phyloP scores from a whole-genome alignment of 805 yeast species.

The Nakazawaea populi region DNA sequence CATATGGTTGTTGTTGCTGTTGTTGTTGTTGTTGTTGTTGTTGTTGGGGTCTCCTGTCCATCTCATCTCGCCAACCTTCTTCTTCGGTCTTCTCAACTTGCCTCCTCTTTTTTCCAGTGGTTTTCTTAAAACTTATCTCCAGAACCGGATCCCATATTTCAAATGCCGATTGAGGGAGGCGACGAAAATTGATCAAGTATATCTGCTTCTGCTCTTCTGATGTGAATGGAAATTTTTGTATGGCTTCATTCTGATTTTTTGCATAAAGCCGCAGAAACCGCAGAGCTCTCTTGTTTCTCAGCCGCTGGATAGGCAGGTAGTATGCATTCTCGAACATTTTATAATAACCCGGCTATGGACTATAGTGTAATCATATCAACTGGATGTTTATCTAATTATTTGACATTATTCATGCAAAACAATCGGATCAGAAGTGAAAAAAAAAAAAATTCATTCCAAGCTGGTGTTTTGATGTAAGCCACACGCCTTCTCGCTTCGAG shows the following conservation, averaged over 20 bases:
- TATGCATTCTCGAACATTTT: constrained; percentile 2
- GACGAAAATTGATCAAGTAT: not conserved
- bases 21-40: not conserved
- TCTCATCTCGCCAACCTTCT: not conserved
- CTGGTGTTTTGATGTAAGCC: too few relatives aligned
- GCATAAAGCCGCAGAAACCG: not conserved
- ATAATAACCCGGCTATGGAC: too few relatives aligned
- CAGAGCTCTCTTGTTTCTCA: not conserved
- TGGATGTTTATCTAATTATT: not conserved
- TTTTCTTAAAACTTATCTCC: not conserved
- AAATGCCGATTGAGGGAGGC: not conserved
- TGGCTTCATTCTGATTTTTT: not conserved
- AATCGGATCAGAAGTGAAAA: too few relatives aligned
- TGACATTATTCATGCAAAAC: not conserved
- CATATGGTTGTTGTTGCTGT: not conserved
- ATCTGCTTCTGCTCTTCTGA: not conserved
- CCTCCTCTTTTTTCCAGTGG: constrained; percentile 1
- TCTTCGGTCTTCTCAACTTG: not conserved
- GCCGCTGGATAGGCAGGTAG: not conserved
- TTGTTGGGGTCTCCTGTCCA: not conserved
- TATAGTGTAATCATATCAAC: not conserved
- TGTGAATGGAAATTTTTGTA: not conserved
- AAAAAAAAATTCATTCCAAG: too few relatives aligned
- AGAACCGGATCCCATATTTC: constrained; percentile 5
- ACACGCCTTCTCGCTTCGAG: too few relatives aligned